Percentiles rank a stretch among this genome's conserved stretches.
Evolutionary conservation across 2,329 filamentous ascomycete species (phyloP).

Genomic region (Mycosphaerella sp.): DNA sequence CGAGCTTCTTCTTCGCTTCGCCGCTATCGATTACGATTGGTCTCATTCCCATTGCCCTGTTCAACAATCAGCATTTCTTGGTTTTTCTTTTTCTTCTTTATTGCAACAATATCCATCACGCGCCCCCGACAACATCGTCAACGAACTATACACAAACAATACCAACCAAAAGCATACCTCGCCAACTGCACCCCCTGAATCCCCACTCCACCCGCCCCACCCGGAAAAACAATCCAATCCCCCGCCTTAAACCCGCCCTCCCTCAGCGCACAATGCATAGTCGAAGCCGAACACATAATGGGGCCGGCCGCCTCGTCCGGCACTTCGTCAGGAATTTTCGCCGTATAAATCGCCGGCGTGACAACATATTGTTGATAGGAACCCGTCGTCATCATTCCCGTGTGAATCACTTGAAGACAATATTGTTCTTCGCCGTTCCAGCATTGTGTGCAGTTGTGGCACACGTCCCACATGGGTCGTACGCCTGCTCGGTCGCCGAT

Average conservation of each 20-base stretch:
- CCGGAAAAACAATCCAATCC: constrained; percentile 51
- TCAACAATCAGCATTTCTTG: background rate
- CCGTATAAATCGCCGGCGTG: constrained; percentile 50
- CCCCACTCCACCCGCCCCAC: constrained; percentile 51
- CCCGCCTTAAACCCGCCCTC: constrained; percentile 47
- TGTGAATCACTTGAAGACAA: constrained; percentile 42
- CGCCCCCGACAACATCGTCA: too few species aligned
- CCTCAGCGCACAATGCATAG: constrained; percentile 52
- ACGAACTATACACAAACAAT: too few species aligned
- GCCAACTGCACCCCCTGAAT: constrained; percentile 48
- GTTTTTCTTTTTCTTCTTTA: too few species aligned
- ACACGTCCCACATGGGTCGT: constrained; percentile 48
- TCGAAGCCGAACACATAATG: constrained; percentile 54
- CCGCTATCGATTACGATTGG: constrained; percentile 51
- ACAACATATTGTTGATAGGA: constrained; percentile 56
- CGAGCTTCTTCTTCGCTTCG: constrained; percentile 41
- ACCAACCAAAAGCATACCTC: background rate
- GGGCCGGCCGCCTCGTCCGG: constrained; percentile 52
- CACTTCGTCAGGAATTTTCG: constrained; percentile 51
- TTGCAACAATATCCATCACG: background rate
- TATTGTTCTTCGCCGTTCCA: constrained; percentile 50
- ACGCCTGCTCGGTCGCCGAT: constrained; percentile 46
- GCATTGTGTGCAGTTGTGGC: constrained; percentile 45
- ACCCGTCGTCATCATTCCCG: constrained; percentile 40
- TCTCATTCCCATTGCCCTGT: constrained; percentile 48